A percentile compares a stretch with the other conserved stretches of the same genome.
These are phyloP conservation scores for Grammothele lineata DNA, from an alignment of 768 basidiomycete species.

Conservation along the genomic window DNA sequence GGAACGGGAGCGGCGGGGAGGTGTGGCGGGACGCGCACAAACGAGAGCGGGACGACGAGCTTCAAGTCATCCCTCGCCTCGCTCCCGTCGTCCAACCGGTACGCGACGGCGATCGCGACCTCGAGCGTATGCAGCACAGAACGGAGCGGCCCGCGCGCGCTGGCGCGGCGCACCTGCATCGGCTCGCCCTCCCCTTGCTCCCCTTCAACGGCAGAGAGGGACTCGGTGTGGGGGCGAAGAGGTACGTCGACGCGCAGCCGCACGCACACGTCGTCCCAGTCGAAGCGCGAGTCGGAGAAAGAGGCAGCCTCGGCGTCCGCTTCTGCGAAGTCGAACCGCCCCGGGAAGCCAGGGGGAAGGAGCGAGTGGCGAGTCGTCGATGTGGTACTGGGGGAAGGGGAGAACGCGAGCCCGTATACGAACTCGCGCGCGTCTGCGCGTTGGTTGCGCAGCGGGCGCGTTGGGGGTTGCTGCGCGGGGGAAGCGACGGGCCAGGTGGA, in stretches of 20 bases:
- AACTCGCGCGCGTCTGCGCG: conserved; percentile 48
- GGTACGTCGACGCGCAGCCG: conserved; percentile 55
- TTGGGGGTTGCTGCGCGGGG: conserved; percentile 57
- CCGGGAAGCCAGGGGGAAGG: conserved; percentile 42
- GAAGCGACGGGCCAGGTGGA: conserved; percentile 54
- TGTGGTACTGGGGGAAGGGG: conserved; percentile 16
- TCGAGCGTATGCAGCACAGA: conserved; percentile 49
- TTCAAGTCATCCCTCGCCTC: conserved; percentile 5
- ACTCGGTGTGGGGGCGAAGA: no score
- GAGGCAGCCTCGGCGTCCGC: conserved; percentile 43
- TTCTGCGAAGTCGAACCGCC: conserved; percentile 44
- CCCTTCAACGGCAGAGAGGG: conserved; percentile 15
- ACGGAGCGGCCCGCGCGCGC: conserved; percentile 51
- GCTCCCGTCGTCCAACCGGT: conserved; percentile 39
- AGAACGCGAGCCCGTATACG: conserved; percentile 37
- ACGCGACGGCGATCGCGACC: conserved; percentile 53
- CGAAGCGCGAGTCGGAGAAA: conserved; percentile 29
- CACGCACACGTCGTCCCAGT: conserved; percentile 43
- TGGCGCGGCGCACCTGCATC: conserved; percentile 37
- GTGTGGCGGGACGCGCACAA: conserved; percentile 15
- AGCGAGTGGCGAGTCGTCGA: conserved; percentile 45
- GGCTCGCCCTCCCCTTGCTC: conserved; percentile 36
- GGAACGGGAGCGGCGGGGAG: no score
- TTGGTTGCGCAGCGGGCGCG: conserved; percentile 47
- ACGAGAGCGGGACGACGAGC: conserved; percentile 22